Evolutionary conservation across 2,329 filamentous ascomycete species (phyloP).

Genomic region (Diplodia sapinea): DNA sequence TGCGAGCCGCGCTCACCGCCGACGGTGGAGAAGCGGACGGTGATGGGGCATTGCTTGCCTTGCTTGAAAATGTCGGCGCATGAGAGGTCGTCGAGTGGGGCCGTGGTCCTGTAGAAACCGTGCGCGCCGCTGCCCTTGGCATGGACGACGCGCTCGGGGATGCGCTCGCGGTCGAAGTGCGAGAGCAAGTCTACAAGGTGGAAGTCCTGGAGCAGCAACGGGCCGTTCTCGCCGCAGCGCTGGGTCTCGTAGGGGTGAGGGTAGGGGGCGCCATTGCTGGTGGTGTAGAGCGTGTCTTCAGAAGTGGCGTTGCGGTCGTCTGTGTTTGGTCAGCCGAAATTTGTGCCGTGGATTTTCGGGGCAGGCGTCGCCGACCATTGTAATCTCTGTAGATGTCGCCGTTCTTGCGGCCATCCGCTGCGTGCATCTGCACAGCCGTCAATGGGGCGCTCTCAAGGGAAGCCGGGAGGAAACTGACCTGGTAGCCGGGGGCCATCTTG

Average conservation of each 20-base stretch:
- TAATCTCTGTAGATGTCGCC: conserved; percentile 52
- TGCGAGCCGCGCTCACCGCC: conserved; percentile 74
- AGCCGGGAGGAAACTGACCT: not conserved
- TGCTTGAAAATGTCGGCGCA: conserved; percentile 58
- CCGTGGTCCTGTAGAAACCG: conserved; percentile 55
- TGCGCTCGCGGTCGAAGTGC: conserved; percentile 58
- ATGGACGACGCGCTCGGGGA: conserved; percentile 59
- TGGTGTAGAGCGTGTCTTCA: conserved; percentile 59
- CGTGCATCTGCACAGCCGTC: conserved; percentile 29
- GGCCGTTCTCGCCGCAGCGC: conserved; percentile 63
- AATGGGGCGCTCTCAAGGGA: not conserved
- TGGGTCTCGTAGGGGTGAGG: conserved; percentile 65
- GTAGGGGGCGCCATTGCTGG: conserved; percentile 63
- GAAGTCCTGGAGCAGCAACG: conserved; percentile 62
- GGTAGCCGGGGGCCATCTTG: conserved; percentile 30
- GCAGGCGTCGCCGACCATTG: conserved; percentile 31
- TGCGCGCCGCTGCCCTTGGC: conserved; percentile 58
- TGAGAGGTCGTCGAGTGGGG: conserved; percentile 54
- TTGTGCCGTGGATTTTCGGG: not conserved
- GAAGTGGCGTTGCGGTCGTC: conserved; percentile 53
- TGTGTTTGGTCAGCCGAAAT: not conserved
- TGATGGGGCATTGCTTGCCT: conserved; percentile 72
- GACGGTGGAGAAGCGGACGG: conserved; percentile 76
- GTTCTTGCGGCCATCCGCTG: conserved; percentile 41
- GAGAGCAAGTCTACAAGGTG: conserved; percentile 57